Evolutionary conservation across 208 protist genomes (phyloP).

Genomic region (Leishmania tropica): DNA sequence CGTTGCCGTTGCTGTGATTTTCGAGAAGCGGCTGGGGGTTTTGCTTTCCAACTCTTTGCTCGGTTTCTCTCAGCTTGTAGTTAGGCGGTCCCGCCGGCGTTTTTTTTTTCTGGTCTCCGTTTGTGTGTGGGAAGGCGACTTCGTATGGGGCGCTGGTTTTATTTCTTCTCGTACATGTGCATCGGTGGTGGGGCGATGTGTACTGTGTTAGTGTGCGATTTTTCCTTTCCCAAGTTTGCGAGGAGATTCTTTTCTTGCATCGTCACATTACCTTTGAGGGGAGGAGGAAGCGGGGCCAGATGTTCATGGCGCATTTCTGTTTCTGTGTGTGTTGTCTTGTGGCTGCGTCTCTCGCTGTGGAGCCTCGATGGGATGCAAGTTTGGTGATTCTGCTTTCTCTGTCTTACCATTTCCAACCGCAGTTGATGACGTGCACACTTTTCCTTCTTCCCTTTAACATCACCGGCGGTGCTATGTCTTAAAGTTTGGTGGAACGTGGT

Average conservation of each 20-base stretch:
- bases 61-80: not conserved
- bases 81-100: not conserved
- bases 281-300: not conserved
- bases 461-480: not conserved
- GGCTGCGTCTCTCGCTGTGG: not conserved
- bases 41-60: not conserved
- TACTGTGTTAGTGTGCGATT: not conserved
- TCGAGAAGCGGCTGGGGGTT: not conserved
- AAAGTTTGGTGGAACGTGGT: not conserved
- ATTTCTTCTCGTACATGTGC: not conserved
- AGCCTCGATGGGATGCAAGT: too few species aligned
- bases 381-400: not conserved
- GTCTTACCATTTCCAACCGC: not conserved
- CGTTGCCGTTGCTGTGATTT: not conserved
- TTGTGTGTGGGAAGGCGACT: too few species aligned
- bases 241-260: not conserved
- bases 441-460: not conserved
- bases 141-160: too few species aligned
- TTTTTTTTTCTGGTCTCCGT: not conserved
- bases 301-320: not conserved
- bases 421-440: not conserved
- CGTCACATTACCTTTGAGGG: not conserved
- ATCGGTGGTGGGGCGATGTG: not conserved
- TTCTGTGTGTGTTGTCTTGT: not conserved
- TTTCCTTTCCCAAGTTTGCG: not conserved